Evolutionary conservation across 768 basidiomycete species (phyloP).

Genomic region (Myochromella boudieri): DNA sequence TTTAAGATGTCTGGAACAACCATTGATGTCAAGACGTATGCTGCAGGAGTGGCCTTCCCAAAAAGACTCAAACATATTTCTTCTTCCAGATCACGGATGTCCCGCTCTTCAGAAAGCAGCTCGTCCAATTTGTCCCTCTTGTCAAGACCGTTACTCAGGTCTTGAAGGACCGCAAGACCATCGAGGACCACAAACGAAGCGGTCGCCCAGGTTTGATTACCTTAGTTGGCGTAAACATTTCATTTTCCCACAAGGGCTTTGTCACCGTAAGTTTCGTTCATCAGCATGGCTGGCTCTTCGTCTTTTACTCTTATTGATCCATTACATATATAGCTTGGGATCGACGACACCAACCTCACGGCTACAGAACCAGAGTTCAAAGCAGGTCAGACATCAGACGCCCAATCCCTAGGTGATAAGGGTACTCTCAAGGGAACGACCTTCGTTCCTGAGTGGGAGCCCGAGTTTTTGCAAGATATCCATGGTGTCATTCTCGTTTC

Average conservation of each 20-base stretch:
- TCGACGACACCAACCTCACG: constrained; percentile 38
- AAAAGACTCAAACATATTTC: constrained; percentile 50
- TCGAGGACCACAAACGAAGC: constrained; percentile 38
- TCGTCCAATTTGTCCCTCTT: constrained; percentile 38
- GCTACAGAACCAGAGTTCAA: constrained; percentile 31
- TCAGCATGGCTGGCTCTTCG: background rate
- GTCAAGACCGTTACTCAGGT: constrained; percentile 48
- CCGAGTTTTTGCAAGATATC: constrained; percentile 42
- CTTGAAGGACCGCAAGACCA: constrained; percentile 37
- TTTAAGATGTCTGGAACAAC: background rate
- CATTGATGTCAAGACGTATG: background rate
- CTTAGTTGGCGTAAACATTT: constrained; percentile 48
- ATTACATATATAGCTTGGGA: constrained; percentile 30
- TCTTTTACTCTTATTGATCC: background rate
- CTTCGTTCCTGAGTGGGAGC: constrained; percentile 46
- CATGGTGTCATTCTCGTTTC: constrained; percentile 53
- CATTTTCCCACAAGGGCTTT: constrained; percentile 53
- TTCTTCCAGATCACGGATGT: constrained; percentile 53
- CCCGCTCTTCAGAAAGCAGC: constrained; percentile 40
- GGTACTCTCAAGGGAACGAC: constrained; percentile 21
- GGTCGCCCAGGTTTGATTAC: constrained; percentile 33
- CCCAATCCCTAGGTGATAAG: constrained; percentile 38
- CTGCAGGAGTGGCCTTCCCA: constrained; percentile 52
- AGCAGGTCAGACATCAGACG: constrained; percentile 40
- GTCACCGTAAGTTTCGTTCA: constrained; percentile 25